Base-by-base conservation (phyloP, 2,329 filamentous ascomycete genomes). In the Xylaria sp. region DNA sequence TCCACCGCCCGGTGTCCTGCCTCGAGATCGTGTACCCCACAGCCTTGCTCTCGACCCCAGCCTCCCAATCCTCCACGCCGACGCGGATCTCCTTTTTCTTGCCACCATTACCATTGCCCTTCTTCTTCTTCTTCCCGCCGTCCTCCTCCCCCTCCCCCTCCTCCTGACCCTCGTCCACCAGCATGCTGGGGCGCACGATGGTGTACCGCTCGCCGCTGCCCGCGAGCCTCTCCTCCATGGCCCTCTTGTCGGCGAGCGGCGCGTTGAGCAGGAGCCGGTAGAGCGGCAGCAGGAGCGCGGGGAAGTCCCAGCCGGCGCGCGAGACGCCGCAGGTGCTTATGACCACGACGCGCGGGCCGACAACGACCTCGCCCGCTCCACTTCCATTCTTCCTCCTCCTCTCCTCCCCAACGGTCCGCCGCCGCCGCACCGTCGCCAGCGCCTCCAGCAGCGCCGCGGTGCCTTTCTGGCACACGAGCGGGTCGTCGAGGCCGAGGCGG, bases 1-100 rank as follows among this genome's bases (percentile, higher is more conserved):
- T 68, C 76, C 78, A 82, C 50, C 62, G 67, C 0, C 79, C 79
- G 2, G 75, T 71, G 54, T 81, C 79, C 54, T 76, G 75, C 34
- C 78, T 64, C 7, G 71, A 74, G 43, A 82, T 79, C 1, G 69
- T 72, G 50, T 80, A 81, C 4, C 80, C 80, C 2, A 79, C 62
- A 2, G 68, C 75, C 42, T 64, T 56, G 0, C 63, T 69, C 61
- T 75, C 71, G 20, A 63, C 22, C 22, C 47, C 50, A 4, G 66
- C 67, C 0, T 41, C 59, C 41, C 64, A 66, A 39, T 77, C 73
- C 56, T 78, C 76, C 2, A 77, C 47, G 0, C 75, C 76, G 0
- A 71, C 72, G 1, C 75, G 65, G 26, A 79, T 62, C 29, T 48
- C 41, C 2, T 56, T 56, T 1, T 64, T 48, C 1, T 62, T 61